Base-by-base conservation (phyloP, 768 basidiomycete species). In the Sarcodon sp. region DNA sequence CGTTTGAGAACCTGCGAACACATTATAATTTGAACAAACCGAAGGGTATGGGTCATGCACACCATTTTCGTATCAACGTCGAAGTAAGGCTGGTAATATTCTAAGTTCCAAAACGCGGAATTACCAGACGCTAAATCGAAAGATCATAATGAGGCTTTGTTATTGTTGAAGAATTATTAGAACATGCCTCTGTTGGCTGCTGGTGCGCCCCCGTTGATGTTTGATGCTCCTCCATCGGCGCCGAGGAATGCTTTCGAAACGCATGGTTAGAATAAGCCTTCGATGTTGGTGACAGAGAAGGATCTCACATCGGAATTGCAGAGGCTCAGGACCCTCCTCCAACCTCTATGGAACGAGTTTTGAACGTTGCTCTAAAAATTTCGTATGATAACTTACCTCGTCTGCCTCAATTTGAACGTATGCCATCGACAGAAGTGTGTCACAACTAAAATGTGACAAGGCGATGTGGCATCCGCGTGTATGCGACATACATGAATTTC, bases 1-100 rank as follows among this genome's bases (percentile, higher is more conserved):
- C 88, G 77, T 54, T 71, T 69, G 34, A 90, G 64, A 12, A 87
- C 83, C 80, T 82, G 55, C 5, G n/a, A 38, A 46, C n/a, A 37
- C 7, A 16, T 43, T 49, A 54, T 49, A 54, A 9, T 11, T 35
- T 44, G 16, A 39, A 34, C 27, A 44, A 5, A 21, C 7, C 27
- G 51, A 33, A 51, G 49, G 38, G 35, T 35, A n/a, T 9, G 43
- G 49, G 35, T 67, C 21, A 27, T 27, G 21, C 21, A 32, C 45
- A 81, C 84, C 4, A 76, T 86, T 52, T 76, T 73, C 0, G 88
- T 90, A 65, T 92, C 89, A 33, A 93, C 75, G 52, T 93, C 89
- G 55, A 93, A 93, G 64, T 87, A 90, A 3, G 76, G 71, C 58
- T 90, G 87, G 59, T 92, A 91, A 61, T 86, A 86, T 51, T 92